Evolutionary conservation across 2,329 filamentous ascomycete species (phyloP).

Genomic region (Sordariomycetes sp.): DNA sequence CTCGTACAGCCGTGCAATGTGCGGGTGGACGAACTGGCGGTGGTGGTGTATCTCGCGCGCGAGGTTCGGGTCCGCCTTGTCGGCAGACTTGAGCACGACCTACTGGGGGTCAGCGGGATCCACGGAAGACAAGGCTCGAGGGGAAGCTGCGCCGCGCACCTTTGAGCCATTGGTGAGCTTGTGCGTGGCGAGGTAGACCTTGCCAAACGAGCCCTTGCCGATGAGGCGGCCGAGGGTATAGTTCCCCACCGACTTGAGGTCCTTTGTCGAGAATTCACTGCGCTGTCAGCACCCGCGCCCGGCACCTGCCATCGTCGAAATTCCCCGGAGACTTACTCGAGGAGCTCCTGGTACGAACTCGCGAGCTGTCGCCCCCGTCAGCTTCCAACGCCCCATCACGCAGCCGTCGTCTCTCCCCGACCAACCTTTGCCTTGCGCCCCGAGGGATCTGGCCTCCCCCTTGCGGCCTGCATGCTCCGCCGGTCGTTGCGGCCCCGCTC

Average conservation of each 20-base stretch:
- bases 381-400: neutral
- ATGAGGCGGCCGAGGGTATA: slow-evolving; percentile 86
- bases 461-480: slow-evolving; percentile 37
- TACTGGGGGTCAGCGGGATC: slow-evolving; percentile 20
- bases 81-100: slow-evolving; percentile 97
- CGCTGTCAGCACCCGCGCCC: slow-evolving; percentile 1
- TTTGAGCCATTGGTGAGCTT: slow-evolving; percentile 98
- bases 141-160: slow-evolving; percentile 32
- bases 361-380: slow-evolving; percentile 54
- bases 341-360: slow-evolving; percentile 88
- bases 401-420: neutral
- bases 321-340: slow-evolving; percentile 52
- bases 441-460: slow-evolving; percentile 42
- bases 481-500: neutral
- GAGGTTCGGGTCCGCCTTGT: slow-evolving; percentile 89
- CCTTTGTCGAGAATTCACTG: slow-evolving; percentile 88
- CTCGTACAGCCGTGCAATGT: slow-evolving; percentile 93
- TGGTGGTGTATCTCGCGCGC: slow-evolving; percentile 98
- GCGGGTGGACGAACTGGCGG: slow-evolving; percentile 91
- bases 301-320: slow-evolving; percentile 7
- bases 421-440: slow-evolving; percentile 47
- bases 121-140: neutral
- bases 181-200: slow-evolving; percentile 90
- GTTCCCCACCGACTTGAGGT: slow-evolving; percentile 86
- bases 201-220: slow-evolving; percentile 95